Conservation (phyloP, 805 yeast species). For the Nakazawaea wickerhamii region DNA sequence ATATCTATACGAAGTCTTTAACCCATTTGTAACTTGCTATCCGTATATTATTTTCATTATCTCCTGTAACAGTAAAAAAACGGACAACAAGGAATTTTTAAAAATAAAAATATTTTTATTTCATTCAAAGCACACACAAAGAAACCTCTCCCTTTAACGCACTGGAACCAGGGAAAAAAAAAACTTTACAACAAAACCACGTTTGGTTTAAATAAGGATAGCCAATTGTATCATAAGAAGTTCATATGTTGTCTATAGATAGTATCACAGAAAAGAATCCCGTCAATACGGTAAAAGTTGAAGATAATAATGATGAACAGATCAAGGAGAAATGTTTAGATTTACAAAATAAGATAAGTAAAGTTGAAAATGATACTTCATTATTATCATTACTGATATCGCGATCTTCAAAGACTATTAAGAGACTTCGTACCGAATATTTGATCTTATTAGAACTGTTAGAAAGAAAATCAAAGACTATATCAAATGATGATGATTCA, state of each 20-base stretch:
- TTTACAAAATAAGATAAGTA: conserved; percentile 60
- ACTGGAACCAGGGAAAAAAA: too few species aligned
- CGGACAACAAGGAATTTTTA: too few species aligned
- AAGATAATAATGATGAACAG: conserved; percentile 8
- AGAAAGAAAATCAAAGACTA: conserved; percentile 44
- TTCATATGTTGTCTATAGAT: neutral
- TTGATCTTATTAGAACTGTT: conserved; percentile 73
- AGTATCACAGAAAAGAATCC: neutral
- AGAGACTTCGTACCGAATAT: conserved; percentile 78
- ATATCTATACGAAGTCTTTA: too few species aligned
- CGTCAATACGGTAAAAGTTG: neutral
- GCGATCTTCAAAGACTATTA: conserved; percentile 69
- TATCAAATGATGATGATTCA: neutral
- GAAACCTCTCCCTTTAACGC: too few species aligned
- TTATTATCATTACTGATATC: conserved; percentile 68
- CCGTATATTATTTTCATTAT: too few species aligned
- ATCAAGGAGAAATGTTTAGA: conserved; percentile 43
- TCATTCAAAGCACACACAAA: too few species aligned
- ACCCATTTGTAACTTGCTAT: too few species aligned
- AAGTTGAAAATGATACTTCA: conserved; percentile 75
- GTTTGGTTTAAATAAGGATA: too few species aligned
- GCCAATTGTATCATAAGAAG: too few species aligned
- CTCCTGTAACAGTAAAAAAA: too few species aligned
- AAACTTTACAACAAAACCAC: too few species aligned
- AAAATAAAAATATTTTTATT: too few species aligned